These are phyloP conservation scores for Gossypium turneri DNA, from an alignment of 345 rosid genomes.

Conservation along the genomic window DNA sequence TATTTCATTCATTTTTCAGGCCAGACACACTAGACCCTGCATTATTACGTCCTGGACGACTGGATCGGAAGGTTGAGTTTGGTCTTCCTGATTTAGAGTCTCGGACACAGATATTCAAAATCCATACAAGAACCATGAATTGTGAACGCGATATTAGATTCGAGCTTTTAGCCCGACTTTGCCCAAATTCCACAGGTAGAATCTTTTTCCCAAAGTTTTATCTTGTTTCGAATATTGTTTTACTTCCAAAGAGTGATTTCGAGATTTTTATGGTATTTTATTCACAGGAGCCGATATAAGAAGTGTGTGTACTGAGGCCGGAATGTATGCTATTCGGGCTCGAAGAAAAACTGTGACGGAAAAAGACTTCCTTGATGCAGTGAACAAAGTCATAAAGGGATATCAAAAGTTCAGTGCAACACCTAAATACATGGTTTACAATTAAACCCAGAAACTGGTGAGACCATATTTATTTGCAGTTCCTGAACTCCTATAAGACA, in stretches of 20 bases:
- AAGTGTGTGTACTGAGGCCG: conserved; percentile 83
- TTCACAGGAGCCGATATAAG: conserved; percentile 70
- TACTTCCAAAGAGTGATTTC: neutral
- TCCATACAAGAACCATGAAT: conserved; percentile 92
- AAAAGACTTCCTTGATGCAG: conserved; percentile 80
- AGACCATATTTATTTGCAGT: neutral
- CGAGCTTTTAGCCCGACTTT: conserved; percentile 90
- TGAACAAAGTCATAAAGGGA: conserved; percentile 78
- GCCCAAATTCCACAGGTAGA: conserved; percentile 88
- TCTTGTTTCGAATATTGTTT: neutral
- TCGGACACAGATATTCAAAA: conserved; percentile 90
- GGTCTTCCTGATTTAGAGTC: conserved; percentile 82
- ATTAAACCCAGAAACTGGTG: conserved; percentile 21
- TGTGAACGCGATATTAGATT: conserved; percentile 89
- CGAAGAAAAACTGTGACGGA: conserved; percentile 74
- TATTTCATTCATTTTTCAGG: conserved; percentile 26
- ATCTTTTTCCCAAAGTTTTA: neutral
- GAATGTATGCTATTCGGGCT: conserved; percentile 81
- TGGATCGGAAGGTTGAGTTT: conserved; percentile 74
- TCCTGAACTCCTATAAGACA: too few species aligned
- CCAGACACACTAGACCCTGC: conserved; percentile 80
- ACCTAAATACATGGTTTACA: conserved; percentile 76
- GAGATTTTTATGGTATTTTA: neutral
- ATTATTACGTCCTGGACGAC: conserved; percentile 60
- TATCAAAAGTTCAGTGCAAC: conserved; percentile 75